Conservation (phyloP, 2,329 filamentous ascomycete genomes). For the Penicillium sp. region DNA sequence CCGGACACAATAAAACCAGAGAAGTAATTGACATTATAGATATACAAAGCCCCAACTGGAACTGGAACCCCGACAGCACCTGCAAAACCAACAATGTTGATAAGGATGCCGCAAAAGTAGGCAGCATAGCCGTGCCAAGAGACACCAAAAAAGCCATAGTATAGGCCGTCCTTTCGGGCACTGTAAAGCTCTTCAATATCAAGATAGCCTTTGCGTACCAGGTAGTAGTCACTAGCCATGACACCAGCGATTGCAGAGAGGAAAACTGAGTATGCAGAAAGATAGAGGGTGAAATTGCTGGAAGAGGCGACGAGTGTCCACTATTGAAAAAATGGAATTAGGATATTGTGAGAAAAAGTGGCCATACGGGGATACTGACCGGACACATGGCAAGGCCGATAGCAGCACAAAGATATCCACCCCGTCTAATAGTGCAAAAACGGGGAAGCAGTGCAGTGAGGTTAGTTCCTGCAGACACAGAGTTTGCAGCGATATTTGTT, state of each 20-base stretch:
- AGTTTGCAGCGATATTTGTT: conserved; percentile 84
- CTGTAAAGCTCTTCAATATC: conserved; percentile 78
- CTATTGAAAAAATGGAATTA: conserved; percentile 5
- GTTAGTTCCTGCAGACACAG: conserved; percentile 77
- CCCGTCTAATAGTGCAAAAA: conserved; percentile 79
- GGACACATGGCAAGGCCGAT: conserved; percentile 83
- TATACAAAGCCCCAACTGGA: conserved; percentile 74
- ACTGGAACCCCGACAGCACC: conserved; percentile 73
- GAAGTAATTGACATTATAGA: conserved; percentile 89
- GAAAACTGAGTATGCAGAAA: conserved; percentile 87
- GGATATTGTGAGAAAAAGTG: background rate
- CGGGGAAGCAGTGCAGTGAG: conserved; percentile 77
- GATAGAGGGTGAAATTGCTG: conserved; percentile 85
- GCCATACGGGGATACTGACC: conserved; percentile 36
- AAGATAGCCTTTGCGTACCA: conserved; percentile 77
- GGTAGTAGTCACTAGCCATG: conserved; percentile 81
- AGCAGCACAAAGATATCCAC: conserved; percentile 77
- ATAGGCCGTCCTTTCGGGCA: conserved; percentile 61
- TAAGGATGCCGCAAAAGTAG: conserved; percentile 77
- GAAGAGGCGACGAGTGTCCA: conserved; percentile 70
- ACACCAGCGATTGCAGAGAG: conserved; percentile 85
- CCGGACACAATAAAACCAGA: conserved; percentile 73
- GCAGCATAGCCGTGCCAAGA: conserved; percentile 80
- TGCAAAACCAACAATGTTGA: conserved; percentile 87
- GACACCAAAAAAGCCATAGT: conserved; percentile 73